Evolutionary conservation across 2,329 filamentous ascomycete genomes (phyloP).

Genomic region (Fusarium xylarioides): DNA sequence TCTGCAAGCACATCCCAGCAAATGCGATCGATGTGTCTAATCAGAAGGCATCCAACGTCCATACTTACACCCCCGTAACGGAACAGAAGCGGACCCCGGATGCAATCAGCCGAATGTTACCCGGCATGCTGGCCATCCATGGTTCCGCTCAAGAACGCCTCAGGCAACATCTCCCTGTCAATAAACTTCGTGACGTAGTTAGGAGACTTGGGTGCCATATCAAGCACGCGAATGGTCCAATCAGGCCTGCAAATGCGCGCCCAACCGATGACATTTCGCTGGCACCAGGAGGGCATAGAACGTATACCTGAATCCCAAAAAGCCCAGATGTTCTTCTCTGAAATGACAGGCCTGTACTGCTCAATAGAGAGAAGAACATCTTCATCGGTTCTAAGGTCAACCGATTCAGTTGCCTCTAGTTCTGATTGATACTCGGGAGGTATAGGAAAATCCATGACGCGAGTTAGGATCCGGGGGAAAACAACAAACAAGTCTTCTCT

Average conservation of each 20-base stretch:
- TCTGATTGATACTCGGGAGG: background rate
- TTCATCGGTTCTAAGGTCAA: background rate
- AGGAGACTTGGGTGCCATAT: background rate
- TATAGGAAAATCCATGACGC: background rate
- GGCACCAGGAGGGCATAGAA: background rate
- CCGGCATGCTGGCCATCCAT: background rate
- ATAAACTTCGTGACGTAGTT: background rate
- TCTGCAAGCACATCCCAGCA: background rate
- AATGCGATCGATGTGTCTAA: background rate
- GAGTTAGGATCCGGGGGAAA: accelerated
- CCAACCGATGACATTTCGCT: background rate
- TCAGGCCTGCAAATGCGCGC: background rate
- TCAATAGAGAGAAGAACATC: background rate
- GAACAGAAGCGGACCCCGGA: background rate
- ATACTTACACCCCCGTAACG: background rate
- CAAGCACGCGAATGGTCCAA: background rate
- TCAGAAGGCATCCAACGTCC: background rate
- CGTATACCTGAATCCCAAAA: background rate
- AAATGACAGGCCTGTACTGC: background rate
- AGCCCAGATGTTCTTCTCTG: background rate
- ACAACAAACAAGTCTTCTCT: background rate
- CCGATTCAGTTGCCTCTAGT: background rate
- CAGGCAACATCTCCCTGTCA: background rate
- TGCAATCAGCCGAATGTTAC: background rate
- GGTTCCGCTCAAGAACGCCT: background rate